phyloP scores from a whole-genome alignment of 2,329 filamentous ascomycete species.

The Zarea fungicola region DNA sequence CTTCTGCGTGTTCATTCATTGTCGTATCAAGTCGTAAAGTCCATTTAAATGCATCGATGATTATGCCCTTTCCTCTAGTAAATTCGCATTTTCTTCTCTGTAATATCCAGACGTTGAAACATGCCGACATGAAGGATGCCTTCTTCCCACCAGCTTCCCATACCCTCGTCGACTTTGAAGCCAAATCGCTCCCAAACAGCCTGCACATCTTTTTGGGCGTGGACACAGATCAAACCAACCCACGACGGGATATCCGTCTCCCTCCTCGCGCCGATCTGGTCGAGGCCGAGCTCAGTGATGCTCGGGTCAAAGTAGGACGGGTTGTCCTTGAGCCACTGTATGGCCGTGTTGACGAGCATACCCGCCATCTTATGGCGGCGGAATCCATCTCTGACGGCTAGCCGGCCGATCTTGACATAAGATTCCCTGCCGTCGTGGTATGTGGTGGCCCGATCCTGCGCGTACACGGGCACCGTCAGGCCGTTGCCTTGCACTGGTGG shows the following conservation, averaged over 20 bases:
- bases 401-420: slow-evolving; percentile 75
- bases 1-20: background rate
- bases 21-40: slow-evolving; percentile 4
- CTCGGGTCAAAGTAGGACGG: slow-evolving; percentile 49
- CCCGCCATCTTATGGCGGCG: slow-evolving; percentile 61
- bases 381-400: slow-evolving; percentile 64
- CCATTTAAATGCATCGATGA: background rate
- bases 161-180: slow-evolving; percentile 65
- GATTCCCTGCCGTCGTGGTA: slow-evolving; percentile 61
- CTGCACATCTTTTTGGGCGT: slow-evolving; percentile 67
- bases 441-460: slow-evolving; percentile 40
- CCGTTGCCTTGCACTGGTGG: background rate
- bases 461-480: slow-evolving; percentile 18
- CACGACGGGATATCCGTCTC: slow-evolving; percentile 50
- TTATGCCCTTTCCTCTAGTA: no score
- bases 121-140: slow-evolving; percentile 83
- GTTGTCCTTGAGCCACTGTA: slow-evolving; percentile 63
- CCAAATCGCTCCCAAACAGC: slow-evolving; percentile 65
- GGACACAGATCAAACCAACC: slow-evolving; percentile 71
- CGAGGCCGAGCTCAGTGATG: slow-evolving; percentile 39
- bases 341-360: slow-evolving; percentile 60
- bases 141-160: slow-evolving; percentile 79
- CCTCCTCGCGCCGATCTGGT: slow-evolving; percentile 35
- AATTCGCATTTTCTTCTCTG: slow-evolving; percentile 21
- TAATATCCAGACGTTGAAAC: slow-evolving; percentile 51